Base-by-base conservation (phyloP, 495 filamentous ascomycete genomes). In the Aspergillus bertholletiae region DNA sequence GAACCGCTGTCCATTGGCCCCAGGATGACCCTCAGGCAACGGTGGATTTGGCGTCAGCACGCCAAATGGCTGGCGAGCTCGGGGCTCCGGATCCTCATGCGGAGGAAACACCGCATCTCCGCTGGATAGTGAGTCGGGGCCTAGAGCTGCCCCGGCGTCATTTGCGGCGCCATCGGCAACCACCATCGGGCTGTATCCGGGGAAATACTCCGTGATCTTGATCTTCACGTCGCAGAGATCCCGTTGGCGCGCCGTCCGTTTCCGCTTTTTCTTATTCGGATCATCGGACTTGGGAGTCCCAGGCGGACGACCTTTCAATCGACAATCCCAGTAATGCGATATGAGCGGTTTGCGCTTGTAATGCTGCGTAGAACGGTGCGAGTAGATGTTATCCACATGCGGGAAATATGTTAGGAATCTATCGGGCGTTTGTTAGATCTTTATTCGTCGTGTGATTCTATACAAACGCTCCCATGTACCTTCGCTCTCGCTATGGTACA, bases 201-300 rank as follows among this genome's bases (percentile, higher is more conserved):
- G 80, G 46, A 86, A 84, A 64, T 88, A 89, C 67, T 96, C 89
- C 4, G 89, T 90, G 51, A 96, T 92, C 71, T 94, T 95, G 65
- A 96, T 93, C 68, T 94, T 95, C 58, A 95, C 89, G 67, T 94
- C 88, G 70, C 90, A 96, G 21, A 93, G 79, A 66, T 94, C 87
- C 1, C 87, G 80, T 63, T 89, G 83, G 37, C 90, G 77, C 20
- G 86, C 87, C 13, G 80, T 84, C 21, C 90, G 86, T 69, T 92
- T 94, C 47, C 90, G 81, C 70, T 94, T 95, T 77, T 91, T 94
- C 72, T 92, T 93, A 60, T 86, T 88, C 0, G 90, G 90, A 60
- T 95, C 88, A 32, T 89, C 80, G 23, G 88, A 90, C 65, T 92
- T 92, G 44, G 88, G 86, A 24, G 89, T 94, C 20, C 90, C 90